Evolutionary conservation across 352 stramenopile genomes (phyloP).

Genomic region (Globisporangium lucens): DNA sequence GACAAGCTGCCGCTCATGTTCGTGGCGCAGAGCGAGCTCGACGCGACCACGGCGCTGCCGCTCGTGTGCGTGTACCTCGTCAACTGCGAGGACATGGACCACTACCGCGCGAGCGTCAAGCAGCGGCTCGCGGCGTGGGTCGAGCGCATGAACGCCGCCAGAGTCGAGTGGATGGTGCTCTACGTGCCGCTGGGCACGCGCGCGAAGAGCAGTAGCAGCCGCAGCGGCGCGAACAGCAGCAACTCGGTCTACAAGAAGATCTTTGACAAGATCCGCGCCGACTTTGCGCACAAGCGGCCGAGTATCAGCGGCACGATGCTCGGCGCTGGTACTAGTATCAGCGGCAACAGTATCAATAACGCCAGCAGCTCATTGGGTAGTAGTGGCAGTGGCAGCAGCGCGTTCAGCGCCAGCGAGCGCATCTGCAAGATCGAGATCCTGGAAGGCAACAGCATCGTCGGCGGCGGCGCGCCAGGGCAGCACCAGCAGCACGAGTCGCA

Average conservation of each 20-base stretch:
- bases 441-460: conserved; percentile 64
- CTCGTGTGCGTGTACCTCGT: conserved; percentile 74
- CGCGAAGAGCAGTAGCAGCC: conserved; percentile 39
- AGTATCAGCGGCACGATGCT: conserved; percentile 13
- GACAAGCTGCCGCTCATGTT: conserved; percentile 43
- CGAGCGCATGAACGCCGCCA: conserved; percentile 61
- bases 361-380: conserved; percentile 5
- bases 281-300: conserved; percentile 56
- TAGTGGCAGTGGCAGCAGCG: conserved; percentile 1
- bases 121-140: conserved; percentile 54
- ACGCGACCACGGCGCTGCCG: conserved; percentile 23
- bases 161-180: conserved; percentile 76
- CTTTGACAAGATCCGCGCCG: conserved; percentile 61
- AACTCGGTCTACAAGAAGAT: conserved; percentile 75
- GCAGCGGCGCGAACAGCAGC: conserved; percentile 21
- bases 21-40: conserved; percentile 26
- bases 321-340: conserved; percentile 1
- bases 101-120: conserved; percentile 57
- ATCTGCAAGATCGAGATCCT: conserved; percentile 85
- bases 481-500: conserved; percentile 78
- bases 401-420: conserved; percentile 31
- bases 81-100: conserved; percentile 82
- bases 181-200: conserved; percentile 84
- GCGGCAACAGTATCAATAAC: background rate
- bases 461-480: conserved; percentile 31